Evolutionary conservation across 2,329 filamentous ascomycete genomes (phyloP).

Genomic region (Akanthomyces dipterigenus): DNA sequence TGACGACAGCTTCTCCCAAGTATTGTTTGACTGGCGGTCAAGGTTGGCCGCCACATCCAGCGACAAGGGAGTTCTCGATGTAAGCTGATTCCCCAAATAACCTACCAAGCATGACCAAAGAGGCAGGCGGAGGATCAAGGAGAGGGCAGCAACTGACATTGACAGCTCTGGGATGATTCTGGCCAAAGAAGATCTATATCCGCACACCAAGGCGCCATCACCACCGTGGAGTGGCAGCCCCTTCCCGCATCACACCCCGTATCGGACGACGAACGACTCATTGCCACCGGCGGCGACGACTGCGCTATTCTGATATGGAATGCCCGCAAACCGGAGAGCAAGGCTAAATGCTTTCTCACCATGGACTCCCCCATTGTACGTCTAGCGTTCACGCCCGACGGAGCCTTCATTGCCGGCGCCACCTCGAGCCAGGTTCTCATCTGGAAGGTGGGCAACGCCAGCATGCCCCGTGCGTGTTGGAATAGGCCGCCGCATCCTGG

Average conservation of each 20-base stretch:
- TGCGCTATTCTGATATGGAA: constrained; percentile 59
- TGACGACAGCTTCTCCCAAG: constrained; percentile 47
- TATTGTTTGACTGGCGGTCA: constrained; percentile 49
- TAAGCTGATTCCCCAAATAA: constrained; percentile 30
- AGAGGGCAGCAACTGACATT: constrained; percentile 3
- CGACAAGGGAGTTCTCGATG: constrained; percentile 53
- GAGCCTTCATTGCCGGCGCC: constrained; percentile 55
- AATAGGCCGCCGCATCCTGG: constrained; percentile 46
- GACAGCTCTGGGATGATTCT: constrained; percentile 47
- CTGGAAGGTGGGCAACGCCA: constrained; percentile 56
- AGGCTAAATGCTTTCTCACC: constrained; percentile 52
- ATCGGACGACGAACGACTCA: constrained; percentile 45
- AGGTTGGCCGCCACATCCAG: constrained; percentile 52
- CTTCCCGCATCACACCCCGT: constrained; percentile 29
- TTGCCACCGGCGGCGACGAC: constrained; percentile 57
- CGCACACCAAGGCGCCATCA: constrained; percentile 53
- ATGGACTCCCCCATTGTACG: constrained; percentile 53
- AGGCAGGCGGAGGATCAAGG: background rate
- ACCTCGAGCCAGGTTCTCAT: constrained; percentile 53
- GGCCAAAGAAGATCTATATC: constrained; percentile 50
- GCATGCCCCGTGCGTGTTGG: constrained; percentile 55
- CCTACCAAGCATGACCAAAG: background rate
- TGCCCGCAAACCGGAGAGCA: constrained; percentile 45
- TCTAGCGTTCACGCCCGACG: constrained; percentile 57
- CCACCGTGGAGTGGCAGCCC: constrained; percentile 56